Percentiles rank a stretch among this genome's conserved stretches.
These are phyloP conservation scores for Phanerochaete sordida DNA, from an alignment of 768 basidiomycete species.

Conservation along the genomic window DNA sequence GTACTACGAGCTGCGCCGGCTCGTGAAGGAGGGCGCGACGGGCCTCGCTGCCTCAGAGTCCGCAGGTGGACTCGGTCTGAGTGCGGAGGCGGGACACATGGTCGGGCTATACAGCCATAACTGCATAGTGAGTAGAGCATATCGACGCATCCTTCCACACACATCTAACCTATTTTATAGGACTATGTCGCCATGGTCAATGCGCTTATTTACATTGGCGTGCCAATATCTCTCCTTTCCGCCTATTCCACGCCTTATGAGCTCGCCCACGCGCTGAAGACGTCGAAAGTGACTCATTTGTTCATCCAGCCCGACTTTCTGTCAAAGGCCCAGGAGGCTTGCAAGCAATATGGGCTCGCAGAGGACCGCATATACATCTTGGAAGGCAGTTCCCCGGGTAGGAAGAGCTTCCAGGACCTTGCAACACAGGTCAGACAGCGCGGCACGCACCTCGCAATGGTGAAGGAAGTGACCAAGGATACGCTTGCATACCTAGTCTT, in stretches of 20 bases:
- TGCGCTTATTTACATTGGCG: conserved; percentile 43
- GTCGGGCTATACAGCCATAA: conserved; percentile 72
- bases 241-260: conserved; percentile 55
- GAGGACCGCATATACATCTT: conserved; percentile 47
- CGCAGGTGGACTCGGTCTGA: conserved; percentile 4
- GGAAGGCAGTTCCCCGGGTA: conserved; percentile 37
- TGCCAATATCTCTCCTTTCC: conserved; percentile 53
- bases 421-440: conserved; percentile 36
- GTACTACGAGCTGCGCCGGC: conserved; percentile 6
- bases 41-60: conserved; percentile 6
- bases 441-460: conserved; percentile 36
- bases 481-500: conserved; percentile 70
- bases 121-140: conserved; percentile 45
- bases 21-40: conserved; percentile 13
- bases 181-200: conserved; percentile 53
- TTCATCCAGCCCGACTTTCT: conserved; percentile 51
- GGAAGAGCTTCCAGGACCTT: conserved; percentile 41
- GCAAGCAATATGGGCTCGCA: conserved; percentile 29
- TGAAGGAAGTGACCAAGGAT: conserved; percentile 43
- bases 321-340: conserved; percentile 35
- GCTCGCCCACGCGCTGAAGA: conserved; percentile 45
- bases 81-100: conserved; percentile 45
- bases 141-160: no score
- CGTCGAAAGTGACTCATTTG: conserved; percentile 45
- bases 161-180: conserved; percentile 26